Evolutionary conservation across 495 filamentous ascomycete species (phyloP).

Genomic region (Tuber microsphaerosporum): DNA sequence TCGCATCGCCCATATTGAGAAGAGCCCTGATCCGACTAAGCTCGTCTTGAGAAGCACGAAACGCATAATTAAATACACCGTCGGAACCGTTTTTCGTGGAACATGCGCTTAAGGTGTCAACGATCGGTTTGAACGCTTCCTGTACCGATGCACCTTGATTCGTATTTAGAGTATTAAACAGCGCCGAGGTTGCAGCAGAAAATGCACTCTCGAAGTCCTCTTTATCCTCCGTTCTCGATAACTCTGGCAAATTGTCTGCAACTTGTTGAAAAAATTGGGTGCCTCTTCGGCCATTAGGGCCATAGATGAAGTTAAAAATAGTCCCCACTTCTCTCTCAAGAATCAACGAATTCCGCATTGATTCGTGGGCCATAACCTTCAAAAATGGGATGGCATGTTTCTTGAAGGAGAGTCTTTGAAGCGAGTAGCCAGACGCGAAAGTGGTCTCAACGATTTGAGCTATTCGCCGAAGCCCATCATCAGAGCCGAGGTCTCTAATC

Average conservation of each 20-base stretch:
- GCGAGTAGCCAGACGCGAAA: slow-evolving; percentile 16
- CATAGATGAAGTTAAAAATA: slow-evolving; percentile 55
- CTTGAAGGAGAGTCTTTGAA: slow-evolving; percentile 16
- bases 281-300: slow-evolving; percentile 47
- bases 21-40: slow-evolving; percentile 39
- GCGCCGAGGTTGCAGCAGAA: slow-evolving; percentile 11
- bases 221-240: slow-evolving; percentile 4
- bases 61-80: slow-evolving; percentile 23
- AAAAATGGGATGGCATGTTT: slow-evolving; percentile 49
- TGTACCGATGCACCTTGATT: slow-evolving; percentile 37
- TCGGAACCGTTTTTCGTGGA: neutral
- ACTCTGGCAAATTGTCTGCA: slow-evolving; percentile 7
- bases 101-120: neutral
- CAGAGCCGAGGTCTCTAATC: slow-evolving; percentile 34
- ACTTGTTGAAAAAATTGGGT: slow-evolving; percentile 44
- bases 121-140: slow-evolving; percentile 26
- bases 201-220: slow-evolving; percentile 23
- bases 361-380: slow-evolving; percentile 48
- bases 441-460: slow-evolving; percentile 24
- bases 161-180: slow-evolving; percentile 28
- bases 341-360: slow-evolving; percentile 51
- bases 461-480: slow-evolving; percentile 27
- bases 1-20: slow-evolving; percentile 44
- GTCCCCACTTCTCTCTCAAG: slow-evolving; percentile 52
- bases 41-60: slow-evolving; percentile 20